Evolutionary conservation across 176 grass and related monocot species (phyloP), one percentile per base, ranked within the genome.

Genomic region (Dactylis glomerata): DNA sequence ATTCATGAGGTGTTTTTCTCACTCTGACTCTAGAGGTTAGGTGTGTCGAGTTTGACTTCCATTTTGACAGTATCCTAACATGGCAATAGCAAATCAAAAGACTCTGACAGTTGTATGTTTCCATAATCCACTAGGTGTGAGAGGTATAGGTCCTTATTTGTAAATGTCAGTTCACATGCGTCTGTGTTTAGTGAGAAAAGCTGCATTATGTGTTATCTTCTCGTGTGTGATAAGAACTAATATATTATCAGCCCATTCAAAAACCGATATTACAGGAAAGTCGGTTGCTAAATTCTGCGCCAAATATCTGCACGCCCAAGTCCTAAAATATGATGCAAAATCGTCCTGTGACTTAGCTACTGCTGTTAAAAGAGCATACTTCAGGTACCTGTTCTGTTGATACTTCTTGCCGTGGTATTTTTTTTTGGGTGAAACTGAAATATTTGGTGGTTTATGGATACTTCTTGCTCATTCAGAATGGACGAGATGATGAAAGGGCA

Each of bases 401-500:
- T 31, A 75, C 37, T 31, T 80, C 20, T 59, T 17, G 54, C 24
- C 37, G 56, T 80, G 70, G 37, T 52, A 20, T 49, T 61, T 76
- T 52, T 56, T 59, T 75, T 61, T 50, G 55, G 52, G 26, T 62
- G 63, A 84, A 75, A 50, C 20, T 68, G 47, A 8, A 3, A 65
- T 75, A 28, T 73, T 75, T 87, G 55, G 49, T 67, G 49, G 12
- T 40, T 83, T 28, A 31, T 87, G 74, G 76, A 30, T 49, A 64
- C 14, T 44, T 71, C 54, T 79, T 62, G 23, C 62, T 81, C 61
- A 83, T 88, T 85, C 86, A 99, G 96, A 84, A 96, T 99, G 91
- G 96, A 99, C 65, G 96, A 95, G 76, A 99, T 99, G 96, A 99
- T 99, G 96, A 89, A 91, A 91, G 96, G 96, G 41, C 93, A 99